Evolutionary conservation across 257 asterid genomes (phyloP).

Genomic region (Solanum medicagineum): DNA sequence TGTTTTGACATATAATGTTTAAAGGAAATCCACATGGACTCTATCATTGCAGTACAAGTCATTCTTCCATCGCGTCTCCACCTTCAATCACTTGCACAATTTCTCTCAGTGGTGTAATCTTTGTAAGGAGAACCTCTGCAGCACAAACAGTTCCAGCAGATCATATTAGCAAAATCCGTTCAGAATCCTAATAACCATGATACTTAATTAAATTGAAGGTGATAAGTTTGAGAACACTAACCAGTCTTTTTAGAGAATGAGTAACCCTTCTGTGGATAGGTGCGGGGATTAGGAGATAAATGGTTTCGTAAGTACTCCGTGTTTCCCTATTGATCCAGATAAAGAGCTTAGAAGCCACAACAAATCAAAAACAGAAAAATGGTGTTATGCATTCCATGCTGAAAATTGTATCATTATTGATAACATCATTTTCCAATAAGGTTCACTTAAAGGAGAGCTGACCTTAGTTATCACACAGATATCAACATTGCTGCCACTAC

Average conservation of each 20-base stretch:
- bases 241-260: constrained; percentile 74
- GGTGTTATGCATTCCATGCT: not conserved
- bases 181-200: not conserved
- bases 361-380: not conserved
- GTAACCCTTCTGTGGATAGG: constrained; percentile 67
- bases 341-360: not conserved
- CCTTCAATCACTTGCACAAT: constrained; percentile 52
- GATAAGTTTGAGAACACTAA: constrained; percentile 16
- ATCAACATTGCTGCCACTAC: constrained; percentile 98
- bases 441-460: not conserved
- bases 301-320: constrained; percentile 72
- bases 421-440: not conserved
- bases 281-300: constrained; percentile 72
- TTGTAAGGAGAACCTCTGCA: constrained; percentile 73
- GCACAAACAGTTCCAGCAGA: not conserved
- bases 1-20: not conserved
- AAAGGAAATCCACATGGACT: not conserved
- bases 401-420: not conserved
- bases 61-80: constrained; percentile 78
- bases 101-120: constrained; percentile 73
- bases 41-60: not conserved
- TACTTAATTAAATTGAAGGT: not conserved
- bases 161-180: not conserved
- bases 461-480: constrained; percentile 88
- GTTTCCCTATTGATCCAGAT: constrained; percentile 35